These are phyloP conservation scores for Triadica sebifera DNA, from an alignment of 345 rosid genomes.

Conservation along the genomic window DNA sequence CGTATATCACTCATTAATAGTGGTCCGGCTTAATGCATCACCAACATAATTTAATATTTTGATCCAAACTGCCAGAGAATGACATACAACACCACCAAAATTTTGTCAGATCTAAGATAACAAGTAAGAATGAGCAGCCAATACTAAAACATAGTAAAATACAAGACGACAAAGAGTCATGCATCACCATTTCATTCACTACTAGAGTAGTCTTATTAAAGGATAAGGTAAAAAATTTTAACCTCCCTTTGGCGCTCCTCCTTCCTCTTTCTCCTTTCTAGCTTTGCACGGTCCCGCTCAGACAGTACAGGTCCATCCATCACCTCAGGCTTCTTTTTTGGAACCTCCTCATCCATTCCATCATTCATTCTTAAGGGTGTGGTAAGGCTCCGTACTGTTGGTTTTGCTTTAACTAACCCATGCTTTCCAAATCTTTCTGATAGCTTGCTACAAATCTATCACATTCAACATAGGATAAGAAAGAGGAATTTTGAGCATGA, in stretches of 20 bases:
- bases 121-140: not conserved
- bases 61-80: not conserved
- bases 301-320: constrained; percentile 78
- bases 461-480: constrained; percentile 10
- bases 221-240: not conserved
- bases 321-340: constrained; percentile 88
- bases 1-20: not conserved
- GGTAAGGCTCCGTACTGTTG: constrained; percentile 81
- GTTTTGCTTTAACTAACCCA: constrained; percentile 71
- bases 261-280: constrained; percentile 90
- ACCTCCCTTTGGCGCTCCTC: constrained; percentile 98
- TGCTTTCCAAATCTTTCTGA: constrained; percentile 90
- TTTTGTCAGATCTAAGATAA: too few species aligned
- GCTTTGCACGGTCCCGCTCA: constrained; percentile 74
- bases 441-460: constrained; percentile 72
- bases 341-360: constrained; percentile 94
- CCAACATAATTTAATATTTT: not conserved
- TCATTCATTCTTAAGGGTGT: constrained; percentile 92
- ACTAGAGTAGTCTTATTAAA: not conserved
- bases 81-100: not conserved
- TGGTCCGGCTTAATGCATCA: not conserved
- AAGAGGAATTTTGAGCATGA: not conserved
- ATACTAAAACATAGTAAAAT: not conserved
- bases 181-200: not conserved
- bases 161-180: not conserved